Conservation (phyloP, 2,329 filamentous ascomycete species). For the Fusarium sp. region DNA sequence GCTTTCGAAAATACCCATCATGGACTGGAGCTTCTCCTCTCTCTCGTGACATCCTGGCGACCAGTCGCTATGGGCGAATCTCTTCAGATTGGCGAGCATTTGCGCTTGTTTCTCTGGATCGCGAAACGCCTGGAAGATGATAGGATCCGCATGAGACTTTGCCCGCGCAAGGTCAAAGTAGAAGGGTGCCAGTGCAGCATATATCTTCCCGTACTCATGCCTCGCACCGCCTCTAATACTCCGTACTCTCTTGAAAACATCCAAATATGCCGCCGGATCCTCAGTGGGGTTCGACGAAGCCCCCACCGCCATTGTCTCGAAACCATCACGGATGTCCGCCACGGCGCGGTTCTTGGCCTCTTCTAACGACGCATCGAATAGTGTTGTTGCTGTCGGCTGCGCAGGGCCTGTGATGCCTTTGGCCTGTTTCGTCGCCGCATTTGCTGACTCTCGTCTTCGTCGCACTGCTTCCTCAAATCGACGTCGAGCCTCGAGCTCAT, state of each 20-base stretch:
- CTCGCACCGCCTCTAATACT: conserved; percentile 88
- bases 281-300: conserved; percentile 61
- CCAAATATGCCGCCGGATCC: conserved; percentile 75
- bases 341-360: conserved; percentile 65
- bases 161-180: conserved; percentile 85
- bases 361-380: conserved; percentile 81
- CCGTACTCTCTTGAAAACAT: conserved; percentile 75
- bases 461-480: conserved; percentile 80
- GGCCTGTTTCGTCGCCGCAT: conserved; percentile 36
- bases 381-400: conserved; percentile 60
- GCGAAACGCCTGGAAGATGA: conserved; percentile 87
- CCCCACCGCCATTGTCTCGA: conserved; percentile 79
- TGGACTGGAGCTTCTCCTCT: conserved; percentile 77
- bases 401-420: conserved; percentile 29
- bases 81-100: conserved; percentile 84
- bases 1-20: conserved; percentile 88
- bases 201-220: conserved; percentile 91
- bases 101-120: conserved; percentile 92
- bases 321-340: conserved; percentile 71
- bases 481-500: conserved; percentile 85
- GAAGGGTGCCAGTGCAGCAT: conserved; percentile 88
- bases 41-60: conserved; percentile 79
- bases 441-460: conserved; percentile 69
- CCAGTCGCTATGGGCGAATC: conserved; percentile 85
- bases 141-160: conserved; percentile 80